Evolutionary conservation across 306 rosid genomes (phyloP), one percentile per base, ranked within the genome.

Genomic region (Pyrus communis): DNA sequence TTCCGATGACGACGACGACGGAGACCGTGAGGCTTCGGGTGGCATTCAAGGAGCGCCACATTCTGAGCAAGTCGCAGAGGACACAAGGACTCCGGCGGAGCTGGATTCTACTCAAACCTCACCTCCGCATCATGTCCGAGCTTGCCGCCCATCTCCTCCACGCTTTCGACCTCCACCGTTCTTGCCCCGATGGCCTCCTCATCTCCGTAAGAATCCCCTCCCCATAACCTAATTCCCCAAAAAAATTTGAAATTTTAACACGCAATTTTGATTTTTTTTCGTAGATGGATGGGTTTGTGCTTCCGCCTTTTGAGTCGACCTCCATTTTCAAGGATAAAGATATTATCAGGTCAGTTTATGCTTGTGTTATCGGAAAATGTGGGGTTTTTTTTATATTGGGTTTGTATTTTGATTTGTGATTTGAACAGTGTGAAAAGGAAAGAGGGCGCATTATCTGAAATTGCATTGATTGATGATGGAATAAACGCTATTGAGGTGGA

Each of bases 211-310:
- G 87, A 66, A 15, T 27, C 52, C 31, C 49, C 66, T 61, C 28
- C 18, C 21, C 38, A 11, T 27, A 27, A 61, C 4, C 67, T 61
- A 27, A 27, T 61, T 61, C 35, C 19, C 38, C 25, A 22, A 58
- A 22, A 4, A 11, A 49, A 49, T 4, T 8, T 1, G 63, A 58
- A 58, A 58, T 58, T 58, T 12, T 14, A n/a, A 14, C 9, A n/a
- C 3, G 30, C 63, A 22, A 58, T 58, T 58, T 58, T 23, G 4
- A 57, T n/a, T 57, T 27, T 61, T 27, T 27, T 33, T 73, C 63
- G 84, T 87, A 92, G 99, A 92, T 96, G 97, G 98, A 96, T 85
- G 96, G 81, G 54, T 96, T 96, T 83, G 97, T 87, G 75, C 86
- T 96, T 33, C 99, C 99, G 4, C 91, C 93, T 17, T 96, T 92